phyloP scores from a whole-genome alignment of 75 land plant species.

The Isoetes taiwanensis region DNA sequence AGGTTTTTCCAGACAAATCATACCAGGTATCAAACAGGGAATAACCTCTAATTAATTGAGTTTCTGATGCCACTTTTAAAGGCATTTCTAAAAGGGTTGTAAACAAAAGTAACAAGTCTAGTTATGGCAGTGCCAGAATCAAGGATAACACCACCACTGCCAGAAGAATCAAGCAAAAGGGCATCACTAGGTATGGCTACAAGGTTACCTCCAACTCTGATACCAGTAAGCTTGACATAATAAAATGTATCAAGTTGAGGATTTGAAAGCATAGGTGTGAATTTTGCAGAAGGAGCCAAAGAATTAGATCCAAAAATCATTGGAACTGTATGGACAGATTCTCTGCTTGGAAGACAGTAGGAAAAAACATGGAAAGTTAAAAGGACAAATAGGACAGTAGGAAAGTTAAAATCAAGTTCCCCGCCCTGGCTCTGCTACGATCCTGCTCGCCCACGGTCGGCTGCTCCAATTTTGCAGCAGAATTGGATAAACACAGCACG shows the following conservation, averaged over 20 bases:
- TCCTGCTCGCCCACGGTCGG: too few species aligned
- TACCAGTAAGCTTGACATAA: conserved; percentile 34
- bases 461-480: too few species aligned
- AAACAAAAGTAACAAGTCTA: conserved; percentile 32
- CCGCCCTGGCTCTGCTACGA: too few species aligned
- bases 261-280: conserved; percentile 34
- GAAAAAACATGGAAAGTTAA: too few species aligned
- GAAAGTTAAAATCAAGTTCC: too few species aligned
- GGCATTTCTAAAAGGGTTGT: conserved; percentile 42
- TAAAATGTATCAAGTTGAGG: conserved; percentile 37
- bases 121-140: conserved; percentile 79
- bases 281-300: conserved; percentile 13
- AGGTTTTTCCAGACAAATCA: conserved; percentile 23
- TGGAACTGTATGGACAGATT: conserved; percentile 11
- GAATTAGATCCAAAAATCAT: conserved; percentile 27
- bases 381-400: too few species aligned
- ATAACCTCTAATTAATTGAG: conserved; percentile 18
- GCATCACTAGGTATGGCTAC: neutral
- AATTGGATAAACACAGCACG: too few species aligned
- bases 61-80: conserved; percentile 24
- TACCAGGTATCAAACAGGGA: conserved; percentile 73
- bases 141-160: conserved; percentile 49
- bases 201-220: conserved; percentile 30
- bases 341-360: conserved; percentile 32
- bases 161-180: conserved; percentile 22